Evolutionary conservation across 768 basidiomycete species (phyloP), one percentile per base, ranked within the genome.

Genomic region (Paxillus rubicundulus): DNA sequence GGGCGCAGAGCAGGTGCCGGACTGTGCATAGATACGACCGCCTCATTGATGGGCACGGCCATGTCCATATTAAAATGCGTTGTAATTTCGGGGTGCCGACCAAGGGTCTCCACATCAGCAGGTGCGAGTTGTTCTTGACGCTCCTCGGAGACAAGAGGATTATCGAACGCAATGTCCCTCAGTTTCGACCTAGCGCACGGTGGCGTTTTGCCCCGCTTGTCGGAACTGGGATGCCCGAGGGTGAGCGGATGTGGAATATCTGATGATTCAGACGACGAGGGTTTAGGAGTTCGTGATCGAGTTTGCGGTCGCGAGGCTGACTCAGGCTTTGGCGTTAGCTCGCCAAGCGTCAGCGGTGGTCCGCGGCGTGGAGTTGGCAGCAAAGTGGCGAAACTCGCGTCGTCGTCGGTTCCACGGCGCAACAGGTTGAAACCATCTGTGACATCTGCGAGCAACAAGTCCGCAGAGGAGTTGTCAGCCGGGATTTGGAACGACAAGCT

Each of bases 401-500:
- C 71, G 16, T 62, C 71, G 52, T 56, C 61, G 37, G 43, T 39
- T 52, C 45, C 57, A 32, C 52, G 28, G 30, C 57, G 53, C 47
- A 86, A 72, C 62, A 61, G 79, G 77, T 70, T 51, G 36, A 71
- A 62, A 2, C 56, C 61, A 21, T 42, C 76, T 73, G 56, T 70
- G 53, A 74, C 72, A 50, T 84, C 78, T 18, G 60, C 72, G 16
- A 76, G 63, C 12, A 77, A 65, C 13, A 72, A 52, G 24, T 72
- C 70, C 43, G 67, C 64, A 38, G 65, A 47, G 18, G 58, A 21
- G 9, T 53, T 57, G 41, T 74, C 71, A 8, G 67, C 66, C 4
- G 86, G 75, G 24, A 85, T 75, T 57, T 83, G 75, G 57, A 82
- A 79, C 14, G 74, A 77, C 7, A 65, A 63, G 36, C 68, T 70